Evolutionary conservation across 805 yeast genomes (phyloP).

Genomic region (Saitoella complicata): DNA sequence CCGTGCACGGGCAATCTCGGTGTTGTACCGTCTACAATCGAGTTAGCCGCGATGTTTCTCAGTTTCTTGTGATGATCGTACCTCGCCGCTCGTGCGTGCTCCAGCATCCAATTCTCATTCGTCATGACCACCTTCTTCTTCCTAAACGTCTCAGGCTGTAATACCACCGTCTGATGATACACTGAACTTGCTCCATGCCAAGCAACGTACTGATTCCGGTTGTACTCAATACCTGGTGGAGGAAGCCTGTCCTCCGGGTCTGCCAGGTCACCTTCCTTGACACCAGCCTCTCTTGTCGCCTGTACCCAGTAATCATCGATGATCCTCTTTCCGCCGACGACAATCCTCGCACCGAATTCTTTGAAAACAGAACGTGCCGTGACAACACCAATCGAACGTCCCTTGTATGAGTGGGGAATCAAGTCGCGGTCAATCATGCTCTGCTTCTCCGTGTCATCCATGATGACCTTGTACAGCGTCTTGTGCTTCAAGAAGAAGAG

Average conservation of each 20-base stretch:
- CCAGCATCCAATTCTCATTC: conserved; percentile 71
- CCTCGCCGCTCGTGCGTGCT: conserved; percentile 57
- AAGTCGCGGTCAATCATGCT: conserved; percentile 67
- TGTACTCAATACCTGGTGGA: conserved; percentile 27
- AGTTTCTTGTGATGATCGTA: too few species aligned
- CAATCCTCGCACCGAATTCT: conserved; percentile 79
- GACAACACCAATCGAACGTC: conserved; percentile 75
- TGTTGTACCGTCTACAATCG: conserved; percentile 40
- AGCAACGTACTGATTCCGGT: conserved; percentile 36
- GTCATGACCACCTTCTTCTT: conserved; percentile 24
- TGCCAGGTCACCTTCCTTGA: conserved; percentile 51
- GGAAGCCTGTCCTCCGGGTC: conserved; percentile 43
- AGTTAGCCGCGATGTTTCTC: too few species aligned
- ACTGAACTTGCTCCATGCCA: conserved; percentile 34
- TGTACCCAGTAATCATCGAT: conserved; percentile 64
- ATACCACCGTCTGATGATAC: conserved; percentile 21
- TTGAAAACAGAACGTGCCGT: conserved; percentile 78
- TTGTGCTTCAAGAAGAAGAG: conserved; percentile 76
- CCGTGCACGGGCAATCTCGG: conserved; percentile 42
- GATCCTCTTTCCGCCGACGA: conserved; percentile 64
- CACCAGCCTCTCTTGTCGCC: conserved; percentile 28
- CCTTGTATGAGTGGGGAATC: conserved; percentile 80
- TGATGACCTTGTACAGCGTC: conserved; percentile 52
- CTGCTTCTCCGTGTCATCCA: conserved; percentile 62
- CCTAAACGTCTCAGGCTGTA: conserved; percentile 11